These are phyloP conservation scores for Trypethelium eluteriae DNA, from an alignment of 495 filamentous ascomycete species.

Conservation along the genomic window DNA sequence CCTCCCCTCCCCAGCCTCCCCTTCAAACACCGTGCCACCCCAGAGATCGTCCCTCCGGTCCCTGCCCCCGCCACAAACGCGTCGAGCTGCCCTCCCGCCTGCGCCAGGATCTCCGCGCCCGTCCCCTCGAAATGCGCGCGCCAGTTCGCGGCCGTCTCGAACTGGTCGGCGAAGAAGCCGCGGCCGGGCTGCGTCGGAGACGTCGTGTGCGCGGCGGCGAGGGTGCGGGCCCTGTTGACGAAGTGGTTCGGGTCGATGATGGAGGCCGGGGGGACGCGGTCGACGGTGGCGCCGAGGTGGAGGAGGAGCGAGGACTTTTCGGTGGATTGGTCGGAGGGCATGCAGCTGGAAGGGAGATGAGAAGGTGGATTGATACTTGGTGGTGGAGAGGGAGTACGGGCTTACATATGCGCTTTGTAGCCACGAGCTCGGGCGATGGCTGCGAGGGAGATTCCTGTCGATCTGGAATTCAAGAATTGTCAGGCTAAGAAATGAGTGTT, in stretches of 20 bases:
- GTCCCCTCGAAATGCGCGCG: slow-evolving; percentile 73
- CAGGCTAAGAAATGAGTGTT: not conserved
- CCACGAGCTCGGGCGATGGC: slow-evolving; percentile 79
- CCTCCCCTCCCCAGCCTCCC: not conserved
- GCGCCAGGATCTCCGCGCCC: slow-evolving; percentile 77
- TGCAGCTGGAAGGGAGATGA: slow-evolving; percentile 51
- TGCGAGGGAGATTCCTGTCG: slow-evolving; percentile 88
- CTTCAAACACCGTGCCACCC: slow-evolving; percentile 76
- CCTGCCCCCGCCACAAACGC: slow-evolving; percentile 95
- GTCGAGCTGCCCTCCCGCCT: slow-evolving; percentile 69
- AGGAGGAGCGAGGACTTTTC: slow-evolving; percentile 86
- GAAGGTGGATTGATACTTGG: not conserved
- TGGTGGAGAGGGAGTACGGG: not conserved
- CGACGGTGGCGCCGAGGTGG: slow-evolving; percentile 83
- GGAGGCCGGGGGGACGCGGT: slow-evolving; percentile 80
- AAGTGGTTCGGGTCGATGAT: slow-evolving; percentile 88
- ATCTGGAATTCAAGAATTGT: slow-evolving; percentile 26
- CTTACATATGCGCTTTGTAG: slow-evolving; percentile 82
- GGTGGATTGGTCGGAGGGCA: slow-evolving; percentile 83
- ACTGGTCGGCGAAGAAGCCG: slow-evolving; percentile 95
- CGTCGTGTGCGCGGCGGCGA: slow-evolving; percentile 62
- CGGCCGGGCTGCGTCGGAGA: slow-evolving; percentile 42
- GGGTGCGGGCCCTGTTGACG: slow-evolving; percentile 80
- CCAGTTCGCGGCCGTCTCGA: slow-evolving; percentile 85
- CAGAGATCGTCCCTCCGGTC: slow-evolving; percentile 88